Evolutionary conservation across 1,284 basidiomycete genomes (phyloP), one percentile per base, ranked within the genome.

Genomic region (Boletus calvinii): DNA sequence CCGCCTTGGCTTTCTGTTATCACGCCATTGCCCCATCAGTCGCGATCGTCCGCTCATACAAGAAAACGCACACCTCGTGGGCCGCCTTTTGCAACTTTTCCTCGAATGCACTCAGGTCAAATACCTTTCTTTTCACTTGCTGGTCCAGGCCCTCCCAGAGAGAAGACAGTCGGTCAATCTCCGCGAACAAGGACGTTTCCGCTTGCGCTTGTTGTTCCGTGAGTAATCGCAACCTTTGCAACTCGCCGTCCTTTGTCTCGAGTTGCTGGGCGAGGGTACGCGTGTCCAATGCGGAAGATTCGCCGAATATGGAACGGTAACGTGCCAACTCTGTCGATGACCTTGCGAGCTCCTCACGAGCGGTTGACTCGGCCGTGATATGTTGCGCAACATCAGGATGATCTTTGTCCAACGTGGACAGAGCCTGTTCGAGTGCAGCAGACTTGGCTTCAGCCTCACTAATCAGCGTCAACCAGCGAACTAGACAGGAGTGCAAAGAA

Each of bases 101-200:
- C 67, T 99, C 96, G 64, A 87, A 74, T 13, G 76, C 77, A 37
- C 80, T 75, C 26, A 98, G 74, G 52, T 96, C 90, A 58, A 91
- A 90, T 1, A 94, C 83, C 69, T 96, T 96, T 68, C 78, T 86
- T 59, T 88, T 85, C 40, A 94, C 80, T 58, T 93, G 90, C 47
- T 82, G 79, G 60, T 96, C 92, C 29, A 95, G 74, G n/a, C 79
- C 74, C 62, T 94, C 92, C 90, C 93, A 98, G 0, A 93, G 87
- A 43, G 83, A 80, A 13, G 92, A 93, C 26, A 98, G 69, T 59
- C 86, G 85, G 57, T 97, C 94, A 6, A 98, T 74, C 71, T 98
- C 95, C 36, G 84, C 77, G 62, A 91, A 96, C 20, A 95, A 70
- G 24, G 88, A 81, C n/a, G 83, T 77, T 57, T 92, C 87, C 6